Evolutionary conservation across 2,329 filamentous ascomycete species (phyloP).

Genomic region (Neodidymelliopsis sp.): DNA sequence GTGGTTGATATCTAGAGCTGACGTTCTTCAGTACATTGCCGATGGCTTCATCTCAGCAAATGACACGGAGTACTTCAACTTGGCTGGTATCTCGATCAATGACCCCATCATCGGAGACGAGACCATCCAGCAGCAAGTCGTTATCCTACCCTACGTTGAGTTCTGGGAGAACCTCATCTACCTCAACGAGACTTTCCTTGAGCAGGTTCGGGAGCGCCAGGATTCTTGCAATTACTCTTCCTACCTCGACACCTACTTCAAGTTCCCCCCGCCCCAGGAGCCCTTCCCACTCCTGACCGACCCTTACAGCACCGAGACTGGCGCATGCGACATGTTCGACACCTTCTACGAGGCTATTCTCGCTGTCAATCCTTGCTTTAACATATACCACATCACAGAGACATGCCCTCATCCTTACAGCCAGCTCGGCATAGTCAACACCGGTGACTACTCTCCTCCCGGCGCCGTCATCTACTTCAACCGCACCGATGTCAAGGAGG

Average conservation of each 20-base stretch:
- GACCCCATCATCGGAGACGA: constrained; percentile 56
- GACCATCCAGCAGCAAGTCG: constrained; percentile 48
- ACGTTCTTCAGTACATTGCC: constrained; percentile 66
- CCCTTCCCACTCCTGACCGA: constrained; percentile 44
- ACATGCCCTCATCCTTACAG: constrained; percentile 55
- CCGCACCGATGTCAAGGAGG: constrained; percentile 59
- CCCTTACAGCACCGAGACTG: constrained; percentile 27
- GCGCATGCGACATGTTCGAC: constrained; percentile 52
- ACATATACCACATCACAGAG: constrained; percentile 57
- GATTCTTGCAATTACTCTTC: constrained; percentile 37
- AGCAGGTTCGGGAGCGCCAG: constrained; percentile 43
- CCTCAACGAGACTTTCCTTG: constrained; percentile 54
- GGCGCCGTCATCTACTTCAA: constrained; percentile 59
- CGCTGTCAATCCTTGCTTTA: constrained; percentile 59
- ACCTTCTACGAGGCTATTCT: constrained; percentile 50
- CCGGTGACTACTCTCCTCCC: constrained; percentile 50
- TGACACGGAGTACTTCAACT: constrained; percentile 59
- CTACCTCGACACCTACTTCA: constrained; percentile 44
- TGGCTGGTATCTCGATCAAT: constrained; percentile 60
- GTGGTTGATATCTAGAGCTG: no score
- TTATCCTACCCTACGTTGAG: constrained; percentile 47
- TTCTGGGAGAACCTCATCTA: constrained; percentile 53
- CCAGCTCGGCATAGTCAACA: constrained; percentile 49
- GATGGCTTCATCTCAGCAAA: constrained; percentile 62
- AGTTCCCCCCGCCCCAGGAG: constrained; percentile 49